Base-by-base conservation (phyloP, 805 yeast genomes). In the Dipodascus geniculatus region DNA sequence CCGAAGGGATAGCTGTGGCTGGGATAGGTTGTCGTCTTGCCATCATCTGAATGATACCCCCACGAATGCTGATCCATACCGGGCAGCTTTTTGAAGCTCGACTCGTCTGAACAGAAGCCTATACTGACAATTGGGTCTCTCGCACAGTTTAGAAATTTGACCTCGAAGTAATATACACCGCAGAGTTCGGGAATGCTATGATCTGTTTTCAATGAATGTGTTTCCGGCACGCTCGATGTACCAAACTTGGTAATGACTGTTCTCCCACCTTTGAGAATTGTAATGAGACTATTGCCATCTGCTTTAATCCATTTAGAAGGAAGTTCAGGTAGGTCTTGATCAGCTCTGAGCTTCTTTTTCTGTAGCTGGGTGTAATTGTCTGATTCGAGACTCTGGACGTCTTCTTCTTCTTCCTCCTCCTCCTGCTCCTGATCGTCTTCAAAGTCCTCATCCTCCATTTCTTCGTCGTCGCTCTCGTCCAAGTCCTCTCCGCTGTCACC, bases 31-130 rank as follows among this genome's bases (percentile, higher is more conserved):
- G 64, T 62, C 11, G 72, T 67, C 22, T 67, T 63, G 0, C 83
- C 84, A 52, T 76, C 79, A 55, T 71, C 75, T 3, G 82, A 78
- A 59, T 74, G 78, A 60, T 74, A 76, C 0, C 80, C 81, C 71
- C 76, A 79, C 1, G 77, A 67, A n/a, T 71, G 66, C 22, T 61
- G 60, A 48, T 77, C 81, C 31, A 69, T 59, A 4, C 81, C 82
- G 1, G 81, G 76, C 57, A 77, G 62, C 55, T 73, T 74, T 19
- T 66, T 60, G 14, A 68, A 55, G 1, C 59, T 50, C 1, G 62
- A 54, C 16, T 64, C 59, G 24, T 69, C 62, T 48, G 69, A 70
- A 58, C 76, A 68, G 53, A 74, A 68, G 1, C 83, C 83, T 8
- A 47, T 6, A 47, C 49, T 47, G 6, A 47, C 31, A 23, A 47